Evolutionary conservation across 192 early-diverging fungal species (phyloP).

Genomic region (Chytriomyces sp.): DNA sequence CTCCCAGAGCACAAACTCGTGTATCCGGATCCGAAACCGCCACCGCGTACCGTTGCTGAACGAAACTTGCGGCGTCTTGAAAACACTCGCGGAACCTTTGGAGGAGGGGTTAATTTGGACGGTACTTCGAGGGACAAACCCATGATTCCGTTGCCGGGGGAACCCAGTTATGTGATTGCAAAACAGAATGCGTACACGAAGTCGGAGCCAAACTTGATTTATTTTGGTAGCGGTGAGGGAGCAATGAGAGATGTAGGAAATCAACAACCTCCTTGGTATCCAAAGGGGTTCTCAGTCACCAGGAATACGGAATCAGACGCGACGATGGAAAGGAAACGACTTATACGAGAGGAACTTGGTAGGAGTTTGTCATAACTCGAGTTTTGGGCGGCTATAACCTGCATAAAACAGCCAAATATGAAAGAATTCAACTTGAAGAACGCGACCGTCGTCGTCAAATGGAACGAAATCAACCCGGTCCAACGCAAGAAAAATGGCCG

Average conservation of each 20-base stretch:
- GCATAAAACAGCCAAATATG: background rate
- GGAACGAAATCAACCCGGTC: background rate
- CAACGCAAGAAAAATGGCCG: slow-evolving; percentile 9
- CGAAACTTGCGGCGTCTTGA: slow-evolving; percentile 2
- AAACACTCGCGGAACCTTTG: slow-evolving; percentile 15
- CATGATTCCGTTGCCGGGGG: background rate
- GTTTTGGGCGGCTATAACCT: background rate
- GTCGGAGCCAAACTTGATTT: background rate
- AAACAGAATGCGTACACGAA: background rate
- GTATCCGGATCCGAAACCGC: background rate
- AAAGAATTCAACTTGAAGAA: slow-evolving; percentile 12
- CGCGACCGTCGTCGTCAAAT: background rate
- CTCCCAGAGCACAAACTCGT: background rate
- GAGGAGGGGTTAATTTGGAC: slow-evolving; percentile 14
- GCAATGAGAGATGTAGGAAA: background rate
- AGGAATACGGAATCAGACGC: slow-evolving; percentile 9
- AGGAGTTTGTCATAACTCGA: background rate
- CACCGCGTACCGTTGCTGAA: background rate
- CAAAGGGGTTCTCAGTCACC: background rate
- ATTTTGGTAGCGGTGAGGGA: slow-evolving; percentile 7
- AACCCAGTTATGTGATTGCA: background rate
- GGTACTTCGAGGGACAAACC: background rate
- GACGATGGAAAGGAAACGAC: background rate
- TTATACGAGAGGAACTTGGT: slow-evolving; percentile 12
- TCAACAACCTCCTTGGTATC: background rate